phyloP scores from a whole-genome alignment of 1,284 basidiomycete species.

The Earliella scabrosa region DNA sequence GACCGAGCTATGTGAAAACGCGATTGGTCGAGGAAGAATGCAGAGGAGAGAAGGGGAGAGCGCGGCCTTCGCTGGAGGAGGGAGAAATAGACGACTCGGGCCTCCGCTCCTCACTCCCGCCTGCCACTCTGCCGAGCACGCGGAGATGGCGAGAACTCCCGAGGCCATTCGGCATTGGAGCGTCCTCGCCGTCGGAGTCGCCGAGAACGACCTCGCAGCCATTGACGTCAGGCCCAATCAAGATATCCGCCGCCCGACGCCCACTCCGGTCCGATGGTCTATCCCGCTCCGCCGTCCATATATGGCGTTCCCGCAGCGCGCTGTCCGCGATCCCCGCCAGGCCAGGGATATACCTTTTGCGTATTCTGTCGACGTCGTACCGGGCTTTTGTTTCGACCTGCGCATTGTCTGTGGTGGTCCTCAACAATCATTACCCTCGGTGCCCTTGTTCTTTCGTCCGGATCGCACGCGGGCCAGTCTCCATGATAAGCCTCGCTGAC shows the following conservation, averaged over 20 bases:
- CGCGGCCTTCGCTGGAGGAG: neutral
- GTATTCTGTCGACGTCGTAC: too few relatives aligned
- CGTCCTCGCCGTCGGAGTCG: conserved; percentile 9
- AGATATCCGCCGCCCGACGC: neutral
- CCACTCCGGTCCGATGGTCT: conserved; percentile 4
- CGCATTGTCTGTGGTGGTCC: too few relatives aligned
- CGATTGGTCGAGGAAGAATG: neutral
- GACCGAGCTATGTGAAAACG: neutral
- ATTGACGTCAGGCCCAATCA: conserved; percentile 19
- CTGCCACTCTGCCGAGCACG: too few relatives aligned
- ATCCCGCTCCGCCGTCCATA: neutral
- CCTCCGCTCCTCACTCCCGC: too few relatives aligned
- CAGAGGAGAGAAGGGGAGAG: conserved; percentile 3
- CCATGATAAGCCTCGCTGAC: neutral
- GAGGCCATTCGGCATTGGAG: conserved; percentile 16
- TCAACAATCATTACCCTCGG: too few relatives aligned
- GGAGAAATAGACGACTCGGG: neutral
- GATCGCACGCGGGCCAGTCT: neutral
- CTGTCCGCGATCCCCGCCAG: too few relatives aligned
- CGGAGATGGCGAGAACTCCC: conserved; percentile 9
- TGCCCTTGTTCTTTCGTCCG: too few relatives aligned
- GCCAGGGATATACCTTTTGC: too few relatives aligned
- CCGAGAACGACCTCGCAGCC: neutral
- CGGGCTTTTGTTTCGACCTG: too few relatives aligned
- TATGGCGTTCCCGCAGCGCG: neutral